A percentile compares a stretch with the other conserved stretches of the same genome.
Evolutionary conservation across 1,284 basidiomycete species (phyloP).

Genomic region (Austroboletus niveus): DNA sequence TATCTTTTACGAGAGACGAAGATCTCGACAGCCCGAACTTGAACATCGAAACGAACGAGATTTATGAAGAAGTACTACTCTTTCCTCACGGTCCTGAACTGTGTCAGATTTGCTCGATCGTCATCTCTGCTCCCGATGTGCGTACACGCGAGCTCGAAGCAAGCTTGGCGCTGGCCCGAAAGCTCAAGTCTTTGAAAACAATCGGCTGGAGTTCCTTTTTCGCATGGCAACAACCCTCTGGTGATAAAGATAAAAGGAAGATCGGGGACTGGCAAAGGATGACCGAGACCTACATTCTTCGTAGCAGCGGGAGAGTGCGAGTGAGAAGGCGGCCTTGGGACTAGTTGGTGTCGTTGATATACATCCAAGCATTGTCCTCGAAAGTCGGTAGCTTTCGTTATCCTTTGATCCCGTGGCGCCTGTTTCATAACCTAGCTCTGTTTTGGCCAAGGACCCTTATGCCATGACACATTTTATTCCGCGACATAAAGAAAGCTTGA

Average conservation of each 20-base stretch:
- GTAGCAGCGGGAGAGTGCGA: conserved; percentile 37
- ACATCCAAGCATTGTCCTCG: background rate
- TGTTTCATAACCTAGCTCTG: background rate
- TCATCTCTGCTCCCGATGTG: conserved; percentile 25
- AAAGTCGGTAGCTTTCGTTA: background rate
- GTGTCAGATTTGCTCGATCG: conserved; percentile 28
- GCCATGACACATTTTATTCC: background rate
- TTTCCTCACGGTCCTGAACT: conserved; percentile 33
- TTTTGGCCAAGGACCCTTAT: background rate
- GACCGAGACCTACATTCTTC: conserved; percentile 39
- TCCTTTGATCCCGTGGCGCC: background rate
- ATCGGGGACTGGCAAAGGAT: conserved; percentile 24
- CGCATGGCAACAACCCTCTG: conserved; percentile 11
- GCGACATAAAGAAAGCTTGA: background rate
- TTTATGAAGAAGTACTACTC: conserved; percentile 18
- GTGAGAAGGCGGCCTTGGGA: conserved; percentile 42
- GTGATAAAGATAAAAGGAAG: conserved; percentile 8
- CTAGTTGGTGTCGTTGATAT: conserved; percentile 3
- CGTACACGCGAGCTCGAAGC: conserved; percentile 45
- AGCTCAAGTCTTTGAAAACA: conserved; percentile 41
- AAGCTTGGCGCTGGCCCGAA: conserved; percentile 42
- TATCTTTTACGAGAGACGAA: conserved; percentile 26
- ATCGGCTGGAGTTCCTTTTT: conserved; percentile 60
- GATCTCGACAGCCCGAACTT: conserved; percentile 2
- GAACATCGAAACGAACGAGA: background rate